These are phyloP conservation scores for Candolleomyces eurysporus DNA, from an alignment of 768 basidiomycete genomes.

Conservation along the genomic window DNA sequence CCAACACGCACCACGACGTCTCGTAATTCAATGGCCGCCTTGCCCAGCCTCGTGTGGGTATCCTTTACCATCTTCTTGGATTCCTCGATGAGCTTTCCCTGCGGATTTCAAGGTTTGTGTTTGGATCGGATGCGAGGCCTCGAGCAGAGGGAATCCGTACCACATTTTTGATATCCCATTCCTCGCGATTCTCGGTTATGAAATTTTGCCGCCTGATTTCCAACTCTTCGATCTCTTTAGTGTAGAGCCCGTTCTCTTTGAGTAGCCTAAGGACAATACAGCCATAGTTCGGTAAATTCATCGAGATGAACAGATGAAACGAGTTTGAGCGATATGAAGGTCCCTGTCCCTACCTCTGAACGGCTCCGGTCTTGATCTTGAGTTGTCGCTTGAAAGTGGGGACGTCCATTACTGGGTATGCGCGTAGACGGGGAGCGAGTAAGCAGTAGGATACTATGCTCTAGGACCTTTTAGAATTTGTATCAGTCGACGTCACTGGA, in stretches of 20 bases:
- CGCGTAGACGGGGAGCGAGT: neutral
- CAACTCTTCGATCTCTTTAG: conserved; percentile 60
- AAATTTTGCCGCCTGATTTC: conserved; percentile 61
- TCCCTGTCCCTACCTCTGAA: conserved; percentile 49
- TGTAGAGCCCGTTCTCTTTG: conserved; percentile 70
- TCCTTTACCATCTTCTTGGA: conserved; percentile 80
- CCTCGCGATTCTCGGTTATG: conserved; percentile 58
- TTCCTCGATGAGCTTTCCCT: conserved; percentile 74
- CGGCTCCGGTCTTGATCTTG: conserved; percentile 71
- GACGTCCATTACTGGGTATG: conserved; percentile 32
- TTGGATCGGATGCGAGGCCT: neutral
- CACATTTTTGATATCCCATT: conserved; percentile 76
- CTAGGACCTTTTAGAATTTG: too few relatives aligned
- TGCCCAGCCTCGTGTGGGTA: conserved; percentile 56
- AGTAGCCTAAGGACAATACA: conserved; percentile 42
- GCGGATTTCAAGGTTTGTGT: conserved; percentile 1
- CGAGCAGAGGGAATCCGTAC: conserved; percentile 32
- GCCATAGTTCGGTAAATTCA: neutral
- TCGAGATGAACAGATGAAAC: neutral
- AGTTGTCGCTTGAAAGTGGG: conserved; percentile 60
- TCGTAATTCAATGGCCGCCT: conserved; percentile 60
- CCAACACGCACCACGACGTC: conserved; percentile 61
- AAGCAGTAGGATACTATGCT: too few relatives aligned
- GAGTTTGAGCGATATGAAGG: neutral
- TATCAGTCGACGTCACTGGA: too few relatives aligned